phyloP scores from a whole-genome alignment of 306 rosid genomes.

The Argentina anserina region DNA sequence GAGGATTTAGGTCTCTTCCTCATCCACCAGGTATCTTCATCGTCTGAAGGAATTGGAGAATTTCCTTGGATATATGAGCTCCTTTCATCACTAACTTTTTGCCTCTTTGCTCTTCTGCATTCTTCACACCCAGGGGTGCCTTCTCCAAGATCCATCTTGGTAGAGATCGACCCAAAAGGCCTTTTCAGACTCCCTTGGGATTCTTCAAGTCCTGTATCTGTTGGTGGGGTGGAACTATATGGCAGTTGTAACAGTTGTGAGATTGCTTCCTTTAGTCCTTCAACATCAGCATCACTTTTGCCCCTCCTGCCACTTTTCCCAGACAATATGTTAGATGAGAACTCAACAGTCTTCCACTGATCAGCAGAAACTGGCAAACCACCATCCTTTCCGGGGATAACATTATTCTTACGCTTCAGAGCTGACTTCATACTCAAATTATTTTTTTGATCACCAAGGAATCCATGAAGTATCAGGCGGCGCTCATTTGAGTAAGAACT shows the following conservation, averaged over 20 bases:
- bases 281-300: conserved; percentile 46
- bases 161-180: conserved; percentile 39
- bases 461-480: conserved; percentile 58
- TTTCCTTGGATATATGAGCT: conserved; percentile 48
- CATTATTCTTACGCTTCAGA: conserved; percentile 39
- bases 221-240: conserved; percentile 30
- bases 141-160: conserved; percentile 59
- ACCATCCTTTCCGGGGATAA: conserved; percentile 47
- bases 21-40: conserved; percentile 86
- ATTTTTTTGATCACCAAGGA: conserved; percentile 32
- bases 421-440: conserved; percentile 30
- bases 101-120: conserved; percentile 81
- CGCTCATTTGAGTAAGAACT: conserved; percentile 73
- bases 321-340: conserved; percentile 28
- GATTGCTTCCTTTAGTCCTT: conserved; percentile 74
- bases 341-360: conserved; percentile 39
- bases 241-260: conserved; percentile 63
- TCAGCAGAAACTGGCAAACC: conserved; percentile 42
- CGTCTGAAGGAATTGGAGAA: conserved; percentile 58
- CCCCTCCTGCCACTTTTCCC: conserved; percentile 40
- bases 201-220: conserved; percentile 47
- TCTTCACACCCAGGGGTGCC: conserved; percentile 94
- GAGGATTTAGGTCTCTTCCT: conserved; percentile 67
- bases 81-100: conserved; percentile 68
- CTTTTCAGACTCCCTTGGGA: conserved; percentile 55